Conservation (phyloP, 768 basidiomycete genomes). For the Leccinellum luteum region DNA sequence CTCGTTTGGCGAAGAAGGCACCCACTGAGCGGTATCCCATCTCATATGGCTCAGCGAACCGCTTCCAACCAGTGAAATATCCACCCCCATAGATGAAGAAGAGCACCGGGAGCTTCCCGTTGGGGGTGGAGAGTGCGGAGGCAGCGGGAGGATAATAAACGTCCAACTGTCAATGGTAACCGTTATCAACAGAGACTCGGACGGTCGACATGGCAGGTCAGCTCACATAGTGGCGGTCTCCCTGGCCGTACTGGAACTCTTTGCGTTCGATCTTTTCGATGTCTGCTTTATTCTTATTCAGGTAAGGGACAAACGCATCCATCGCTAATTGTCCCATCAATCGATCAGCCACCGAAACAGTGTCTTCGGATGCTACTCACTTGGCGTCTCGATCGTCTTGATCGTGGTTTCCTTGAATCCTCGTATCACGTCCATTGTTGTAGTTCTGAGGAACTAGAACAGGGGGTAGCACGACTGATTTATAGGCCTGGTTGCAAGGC, state of each 20-base stretch:
- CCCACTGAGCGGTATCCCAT: constrained; percentile 57
- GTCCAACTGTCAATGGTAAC: constrained; percentile 48
- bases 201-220: background rate
- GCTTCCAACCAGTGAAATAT: constrained; percentile 51
- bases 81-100: constrained; percentile 71
- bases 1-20: constrained; percentile 57
- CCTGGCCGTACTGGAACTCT: constrained; percentile 55
- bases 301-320: constrained; percentile 46
- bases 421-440: constrained; percentile 37
- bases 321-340: constrained; percentile 36
- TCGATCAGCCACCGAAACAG: constrained; percentile 1
- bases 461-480: background rate
- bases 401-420: constrained; percentile 31
- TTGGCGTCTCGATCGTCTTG: constrained; percentile 30
- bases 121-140: constrained; percentile 19
- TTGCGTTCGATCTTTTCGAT: constrained; percentile 49
- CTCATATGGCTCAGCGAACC: constrained; percentile 43
- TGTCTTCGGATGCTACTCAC: constrained; percentile 24
- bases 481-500: background rate
- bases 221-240: constrained; percentile 39
- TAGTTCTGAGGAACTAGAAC: background rate
- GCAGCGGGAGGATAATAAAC: constrained; percentile 55
- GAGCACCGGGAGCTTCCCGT: constrained; percentile 44
- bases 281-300: constrained; percentile 44
- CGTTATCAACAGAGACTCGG: background rate